Evolutionary conservation across 2,329 filamentous ascomycete species (phyloP).

Genomic region (Leptosphaerulina australis): DNA sequence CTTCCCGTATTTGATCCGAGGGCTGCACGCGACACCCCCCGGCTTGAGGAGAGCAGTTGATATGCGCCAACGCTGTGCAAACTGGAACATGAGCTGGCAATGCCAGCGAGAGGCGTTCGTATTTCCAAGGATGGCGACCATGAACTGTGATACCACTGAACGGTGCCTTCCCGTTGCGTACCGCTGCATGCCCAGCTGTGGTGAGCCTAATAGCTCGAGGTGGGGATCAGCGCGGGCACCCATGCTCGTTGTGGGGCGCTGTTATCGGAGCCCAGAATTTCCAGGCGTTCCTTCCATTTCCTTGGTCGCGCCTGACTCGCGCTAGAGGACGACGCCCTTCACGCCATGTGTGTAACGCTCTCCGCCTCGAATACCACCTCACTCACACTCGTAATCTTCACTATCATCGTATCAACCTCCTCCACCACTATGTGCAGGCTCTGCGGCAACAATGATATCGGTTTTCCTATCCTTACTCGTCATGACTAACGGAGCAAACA

Average conservation of each 20-base stretch:
- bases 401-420: slow-evolving; percentile 4
- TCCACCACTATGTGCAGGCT: slow-evolving; percentile 7
- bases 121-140: neutral
- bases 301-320: slow-evolving; percentile 22
- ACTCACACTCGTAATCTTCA: slow-evolving; percentile 21
- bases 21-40: slow-evolving; percentile 41
- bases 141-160: neutral
- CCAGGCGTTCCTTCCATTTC: slow-evolving; percentile 14
- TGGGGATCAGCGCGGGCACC: neutral
- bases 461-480: slow-evolving; percentile 7
- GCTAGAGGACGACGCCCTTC: slow-evolving; percentile 15
- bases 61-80: slow-evolving; percentile 12
- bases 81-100: slow-evolving; percentile 11
- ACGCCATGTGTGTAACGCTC: slow-evolving; percentile 38
- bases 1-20: slow-evolving; percentile 12
- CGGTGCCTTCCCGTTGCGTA: slow-evolving; percentile 10
- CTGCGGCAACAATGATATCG: neutral
- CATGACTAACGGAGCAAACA: slow-evolving; percentile 10
- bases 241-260: neutral
- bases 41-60: slow-evolving; percentile 19
- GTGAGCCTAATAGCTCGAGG: slow-evolving; percentile 7
- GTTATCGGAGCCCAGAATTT: slow-evolving; percentile 7
- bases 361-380: slow-evolving; percentile 37
- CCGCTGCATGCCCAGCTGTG: slow-evolving; percentile 9
- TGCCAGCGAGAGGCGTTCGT: neutral